Evolutionary conservation across 2,329 filamentous ascomycete genomes (phyloP).

Genomic region (Scleromitrula shiraiana): DNA sequence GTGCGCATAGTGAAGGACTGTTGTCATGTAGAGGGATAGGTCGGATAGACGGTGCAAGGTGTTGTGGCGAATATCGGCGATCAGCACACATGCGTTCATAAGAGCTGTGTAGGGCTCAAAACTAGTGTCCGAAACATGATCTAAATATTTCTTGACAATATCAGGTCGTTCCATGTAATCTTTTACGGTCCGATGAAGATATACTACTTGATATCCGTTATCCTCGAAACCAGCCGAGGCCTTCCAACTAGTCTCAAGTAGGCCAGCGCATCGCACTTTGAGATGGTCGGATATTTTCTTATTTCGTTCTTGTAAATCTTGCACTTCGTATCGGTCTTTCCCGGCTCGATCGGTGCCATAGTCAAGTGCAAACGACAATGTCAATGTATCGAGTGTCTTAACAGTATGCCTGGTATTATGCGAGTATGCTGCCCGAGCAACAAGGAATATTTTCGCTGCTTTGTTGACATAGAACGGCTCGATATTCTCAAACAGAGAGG

Average conservation of each 20-base stretch:
- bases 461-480: constrained; percentile 11
- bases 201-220: not conserved
- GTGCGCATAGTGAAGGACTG: not conserved
- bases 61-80: not conserved
- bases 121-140: not conserved
- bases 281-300: not conserved
- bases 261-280: not conserved
- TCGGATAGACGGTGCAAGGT: not conserved
- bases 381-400: not conserved
- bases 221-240: not conserved
- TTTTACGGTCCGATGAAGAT: not conserved
- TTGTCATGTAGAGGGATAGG: not conserved
- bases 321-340: not conserved
- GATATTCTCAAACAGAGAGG: constrained; percentile 16
- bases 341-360: not conserved
- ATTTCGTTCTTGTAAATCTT: not conserved
- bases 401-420: no score
- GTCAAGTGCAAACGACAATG: not conserved
- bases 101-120: not conserved
- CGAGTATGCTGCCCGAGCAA: not conserved
- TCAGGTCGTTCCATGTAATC: not conserved
- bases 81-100: not conserved
- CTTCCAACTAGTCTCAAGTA: not conserved
- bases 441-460: not conserved
- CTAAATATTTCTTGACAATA: not conserved